Conservation (phyloP, 495 filamentous ascomycete genomes). For the Daldinia childiae region DNA sequence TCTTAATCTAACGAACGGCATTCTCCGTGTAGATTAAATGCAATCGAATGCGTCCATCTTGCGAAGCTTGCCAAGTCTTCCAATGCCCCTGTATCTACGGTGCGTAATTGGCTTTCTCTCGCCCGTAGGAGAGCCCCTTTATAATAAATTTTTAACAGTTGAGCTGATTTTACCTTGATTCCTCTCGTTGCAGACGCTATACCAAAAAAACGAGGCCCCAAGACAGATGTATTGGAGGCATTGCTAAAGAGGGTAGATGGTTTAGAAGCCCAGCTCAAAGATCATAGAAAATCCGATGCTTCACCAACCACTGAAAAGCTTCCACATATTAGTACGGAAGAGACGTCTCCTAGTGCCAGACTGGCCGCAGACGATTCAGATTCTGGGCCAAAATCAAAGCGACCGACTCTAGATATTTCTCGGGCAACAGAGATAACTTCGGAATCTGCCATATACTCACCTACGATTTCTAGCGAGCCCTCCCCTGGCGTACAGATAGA, state of each 20-base stretch:
- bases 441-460: conserved; percentile 51
- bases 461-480: conserved; percentile 49
- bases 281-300: conserved; percentile 63
- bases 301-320: conserved; percentile 52
- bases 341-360: conserved; percentile 15
- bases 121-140: neutral
- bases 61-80: conserved; percentile 89
- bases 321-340: conserved; percentile 16
- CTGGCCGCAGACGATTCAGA: conserved; percentile 10
- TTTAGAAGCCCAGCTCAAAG: conserved; percentile 79
- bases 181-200: conserved; percentile 70
- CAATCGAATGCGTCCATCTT: conserved; percentile 82
- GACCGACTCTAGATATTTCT: conserved; percentile 31
- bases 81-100: conserved; percentile 89
- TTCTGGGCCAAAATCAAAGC: conserved; percentile 42
- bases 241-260: conserved; percentile 85
- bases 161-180: conserved; percentile 30
- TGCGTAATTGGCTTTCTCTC: conserved; percentile 51
- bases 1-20: conserved; percentile 37
- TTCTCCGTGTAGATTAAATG: conserved; percentile 78
- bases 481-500: conserved; percentile 61
- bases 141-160: neutral
- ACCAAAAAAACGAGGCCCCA: conserved; percentile 87
- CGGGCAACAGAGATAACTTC: conserved; percentile 37
- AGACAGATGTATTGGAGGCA: conserved; percentile 87